Evolutionary conservation across 192 early-diverging fungal genomes (phyloP), one percentile per base, ranked within the genome.

Genomic region (Globomyces pollinis-pini): DNA sequence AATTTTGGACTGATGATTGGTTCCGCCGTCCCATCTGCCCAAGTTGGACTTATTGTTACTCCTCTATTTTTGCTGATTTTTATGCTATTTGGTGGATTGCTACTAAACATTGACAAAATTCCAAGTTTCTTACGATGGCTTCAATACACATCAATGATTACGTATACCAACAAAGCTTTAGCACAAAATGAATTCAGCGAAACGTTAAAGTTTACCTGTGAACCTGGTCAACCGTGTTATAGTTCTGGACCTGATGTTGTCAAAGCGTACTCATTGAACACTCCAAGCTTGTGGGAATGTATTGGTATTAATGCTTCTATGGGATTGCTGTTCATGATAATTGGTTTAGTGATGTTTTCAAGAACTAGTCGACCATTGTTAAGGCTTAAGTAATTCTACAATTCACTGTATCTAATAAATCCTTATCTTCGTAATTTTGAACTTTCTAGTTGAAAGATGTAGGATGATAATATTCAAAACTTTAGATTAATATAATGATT

Each of bases 131-230:
- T 77, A 33, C 44, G 71, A 1, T 71, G 69, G 59, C 36, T 64
- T 43, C 63, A 60, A 28, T 70, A 68, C 62, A 49, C 73, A 15
- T 77, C 75, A 7, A 29, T 69, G 52, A 70, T 77, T 39, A 50
- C 59, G 1, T 77, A 77, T 47, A 49, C 71, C 3, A 68, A 73
- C 55, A 73, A 70, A 54, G 75, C 60, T 2, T 65, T 69, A 32
- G 63, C 60, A 32, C 71, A 74, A 56, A 78, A 78, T 54, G 76
- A 78, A 51, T 78, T 78, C 41, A 36, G 62, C 21, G 71, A 64
- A 11, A 42, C 23, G 11, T 58, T 73, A 0, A 13, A 21, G 2
- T 62, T 78, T 38, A 24, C 55, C 8, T 77, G 75, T 50, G 20
- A 55, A 18, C 20, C 18, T 2, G n/a, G 8, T 4, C 54, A 51